Conservation (phyloP, 768 basidiomycete genomes). For the Tephrocybe sp. region DNA sequence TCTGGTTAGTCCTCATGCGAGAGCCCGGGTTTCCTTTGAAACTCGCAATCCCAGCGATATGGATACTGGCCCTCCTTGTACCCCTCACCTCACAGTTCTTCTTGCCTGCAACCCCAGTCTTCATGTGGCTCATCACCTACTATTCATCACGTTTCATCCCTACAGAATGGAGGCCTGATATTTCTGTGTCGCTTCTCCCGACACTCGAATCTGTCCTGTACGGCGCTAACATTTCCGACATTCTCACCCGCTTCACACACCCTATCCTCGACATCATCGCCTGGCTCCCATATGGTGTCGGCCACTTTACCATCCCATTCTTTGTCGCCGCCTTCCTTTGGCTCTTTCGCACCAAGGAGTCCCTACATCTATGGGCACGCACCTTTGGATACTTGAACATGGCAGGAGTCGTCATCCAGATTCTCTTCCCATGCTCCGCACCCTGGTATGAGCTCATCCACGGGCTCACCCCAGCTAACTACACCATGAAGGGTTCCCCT, state of each 20-base stretch:
- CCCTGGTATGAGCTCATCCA: slow-evolving; percentile 99
- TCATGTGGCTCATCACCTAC: slow-evolving; percentile 84
- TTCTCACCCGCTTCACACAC: slow-evolving; percentile 93
- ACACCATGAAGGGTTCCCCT: slow-evolving; percentile 88
- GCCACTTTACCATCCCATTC: slow-evolving; percentile 88
- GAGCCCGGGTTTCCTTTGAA: slow-evolving; percentile 71
- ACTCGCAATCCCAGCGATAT: slow-evolving; percentile 74
- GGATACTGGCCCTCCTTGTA: slow-evolving; percentile 66
- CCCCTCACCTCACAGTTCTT: slow-evolving; percentile 92
- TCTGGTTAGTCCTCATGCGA: slow-evolving; percentile 77
- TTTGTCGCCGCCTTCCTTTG: slow-evolving; percentile 83
- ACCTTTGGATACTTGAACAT: slow-evolving; percentile 95
- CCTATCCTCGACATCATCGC: slow-evolving; percentile 90
- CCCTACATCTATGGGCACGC: slow-evolving; percentile 80
- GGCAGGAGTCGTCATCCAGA: slow-evolving; percentile 82
- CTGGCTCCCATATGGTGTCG: slow-evolving; percentile 96
- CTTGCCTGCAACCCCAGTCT: slow-evolving; percentile 82
- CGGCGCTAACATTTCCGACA: slow-evolving; percentile 96
- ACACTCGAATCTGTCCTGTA: slow-evolving; percentile 94
- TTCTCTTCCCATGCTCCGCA: slow-evolving; percentile 88
- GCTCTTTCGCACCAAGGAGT: slow-evolving; percentile 83
- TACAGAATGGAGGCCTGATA: slow-evolving; percentile 66
- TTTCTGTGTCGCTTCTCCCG: slow-evolving; percentile 91
- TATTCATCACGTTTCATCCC: slow-evolving; percentile 90
- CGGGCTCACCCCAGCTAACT: slow-evolving; percentile 93